phyloP scores from a whole-genome alignment of 495 filamentous ascomycete genomes.

The Aspergillus ellipticus region DNA sequence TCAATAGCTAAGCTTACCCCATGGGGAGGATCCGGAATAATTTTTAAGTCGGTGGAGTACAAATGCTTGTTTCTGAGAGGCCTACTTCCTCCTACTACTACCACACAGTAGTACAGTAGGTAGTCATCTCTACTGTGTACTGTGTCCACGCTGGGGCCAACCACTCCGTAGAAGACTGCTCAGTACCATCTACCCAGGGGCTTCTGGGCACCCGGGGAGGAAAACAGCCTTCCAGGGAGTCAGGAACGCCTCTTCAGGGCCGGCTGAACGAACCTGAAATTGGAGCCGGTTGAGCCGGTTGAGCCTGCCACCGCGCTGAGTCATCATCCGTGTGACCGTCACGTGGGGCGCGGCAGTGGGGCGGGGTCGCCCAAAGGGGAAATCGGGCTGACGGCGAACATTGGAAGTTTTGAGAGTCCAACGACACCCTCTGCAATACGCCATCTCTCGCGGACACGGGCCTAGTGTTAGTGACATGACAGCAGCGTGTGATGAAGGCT shows the following conservation, averaged over 20 bases:
- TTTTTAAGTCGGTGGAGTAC: background rate
- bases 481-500: conserved; percentile 5
- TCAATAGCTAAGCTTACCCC: conserved; percentile 3
- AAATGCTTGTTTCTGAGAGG: background rate
- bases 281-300: background rate
- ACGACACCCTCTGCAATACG: background rate
- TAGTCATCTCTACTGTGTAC: background rate
- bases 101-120: background rate
- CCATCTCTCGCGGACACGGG: conserved; percentile 1
- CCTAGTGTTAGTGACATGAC: background rate
- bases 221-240: no score
- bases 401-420: conserved; percentile 14
- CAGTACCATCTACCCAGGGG: no score
- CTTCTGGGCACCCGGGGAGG: no score
- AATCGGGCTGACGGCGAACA: conserved; percentile 23
- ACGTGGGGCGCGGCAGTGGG: conserved; percentile 18
- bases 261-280: no score
- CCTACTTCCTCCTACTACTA: background rate
- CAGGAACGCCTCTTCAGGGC: no score
- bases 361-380: conserved; percentile 18
- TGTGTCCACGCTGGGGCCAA: no score
- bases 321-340: conserved; percentile 14
- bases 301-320: conserved; percentile 4
- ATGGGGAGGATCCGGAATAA: conserved; percentile 8
- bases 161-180: no score